Percentiles rank a stretch among this genome's conserved stretches.
phyloP scores from a whole-genome alignment of 345 rosid species.

The Erodium maritimum region DNA sequence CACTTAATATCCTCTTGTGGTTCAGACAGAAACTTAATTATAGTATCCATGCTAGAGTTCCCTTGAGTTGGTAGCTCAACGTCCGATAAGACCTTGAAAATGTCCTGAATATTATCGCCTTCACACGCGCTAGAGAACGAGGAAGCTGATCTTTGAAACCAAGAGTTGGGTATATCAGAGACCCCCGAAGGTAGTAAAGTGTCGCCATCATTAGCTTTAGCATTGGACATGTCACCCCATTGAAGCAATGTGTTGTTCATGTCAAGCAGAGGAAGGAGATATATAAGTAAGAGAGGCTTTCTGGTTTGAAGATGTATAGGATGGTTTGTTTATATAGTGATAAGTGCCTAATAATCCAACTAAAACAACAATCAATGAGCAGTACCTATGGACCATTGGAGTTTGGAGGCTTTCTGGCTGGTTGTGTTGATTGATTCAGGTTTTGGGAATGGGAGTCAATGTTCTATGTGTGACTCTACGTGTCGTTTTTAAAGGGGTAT shows the following conservation, averaged over 20 bases:
- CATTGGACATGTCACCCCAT: background rate
- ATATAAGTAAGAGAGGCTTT: background rate
- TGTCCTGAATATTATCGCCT: background rate
- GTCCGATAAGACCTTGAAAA: background rate
- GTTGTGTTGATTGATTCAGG: background rate
- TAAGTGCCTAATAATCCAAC: background rate
- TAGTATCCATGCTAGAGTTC: background rate
- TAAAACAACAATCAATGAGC: no score
- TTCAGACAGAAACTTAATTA: background rate
- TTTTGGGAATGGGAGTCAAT: background rate
- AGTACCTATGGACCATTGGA: background rate
- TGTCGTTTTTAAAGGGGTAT: no score
- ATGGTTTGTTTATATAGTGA: background rate
- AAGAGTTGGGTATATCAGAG: background rate
- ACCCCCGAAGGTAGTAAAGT: background rate
- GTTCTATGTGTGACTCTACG: background rate
- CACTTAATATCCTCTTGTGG: background rate
- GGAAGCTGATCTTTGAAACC: background rate
- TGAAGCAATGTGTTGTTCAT: background rate
- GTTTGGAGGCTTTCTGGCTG: background rate
- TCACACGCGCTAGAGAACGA: background rate
- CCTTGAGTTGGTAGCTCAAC: background rate
- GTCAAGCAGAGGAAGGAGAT: background rate
- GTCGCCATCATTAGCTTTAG: background rate
- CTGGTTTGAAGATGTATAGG: background rate